Base-by-base conservation (phyloP, 2,329 filamentous ascomycete genomes). In the Tricladium varicosporioides region DNA sequence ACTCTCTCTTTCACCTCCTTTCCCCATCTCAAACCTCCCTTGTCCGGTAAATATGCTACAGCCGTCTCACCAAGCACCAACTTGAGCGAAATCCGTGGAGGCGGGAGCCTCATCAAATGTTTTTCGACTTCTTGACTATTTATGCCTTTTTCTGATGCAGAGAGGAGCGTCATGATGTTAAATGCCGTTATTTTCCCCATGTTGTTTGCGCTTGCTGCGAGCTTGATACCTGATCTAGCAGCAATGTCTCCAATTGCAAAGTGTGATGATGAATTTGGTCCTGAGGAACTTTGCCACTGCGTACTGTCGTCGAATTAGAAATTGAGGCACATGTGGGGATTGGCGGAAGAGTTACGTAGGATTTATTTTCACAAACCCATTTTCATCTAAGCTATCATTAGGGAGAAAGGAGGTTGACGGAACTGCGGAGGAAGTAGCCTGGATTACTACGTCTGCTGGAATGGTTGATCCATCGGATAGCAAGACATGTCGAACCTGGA, bases 221-320 rank as follows among this genome's bases (percentile, higher is more conserved):
- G 86, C 76, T 91, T 92, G 74, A 92, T 91, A 45, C 88, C 89
- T 0, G 85, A 81, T 88, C 89, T 92, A 49, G 77, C 75, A 32
- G 80, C 81, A 11, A 88, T 75, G 67, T 92, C 89, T 15, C 89
- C 89, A 22, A 83, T 78, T 13, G 84, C 87, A 65, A 87, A 87
- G 70, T 92, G 88, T 18, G 73, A 71, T 0, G 15, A 16, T 3
- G 10, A 44, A 15, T 15, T 31, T 43, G 47, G 19, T 19, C 8
- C n/a, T 11, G 36, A 40, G 11, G 10, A 5, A 18, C 47, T 27
- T 63, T 15, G 33, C 69, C 78, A 40, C n/a, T 40, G 36, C 9
- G 36, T n/a, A 11, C 36, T 40, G 36, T 4, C 9, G 3, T n/a
- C 36, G 36, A 40, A 40, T 40, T 11, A 40, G 36, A 40, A 40